Evolutionary conservation across 805 yeast species (phyloP).

Genomic region (Candida succiphila): DNA sequence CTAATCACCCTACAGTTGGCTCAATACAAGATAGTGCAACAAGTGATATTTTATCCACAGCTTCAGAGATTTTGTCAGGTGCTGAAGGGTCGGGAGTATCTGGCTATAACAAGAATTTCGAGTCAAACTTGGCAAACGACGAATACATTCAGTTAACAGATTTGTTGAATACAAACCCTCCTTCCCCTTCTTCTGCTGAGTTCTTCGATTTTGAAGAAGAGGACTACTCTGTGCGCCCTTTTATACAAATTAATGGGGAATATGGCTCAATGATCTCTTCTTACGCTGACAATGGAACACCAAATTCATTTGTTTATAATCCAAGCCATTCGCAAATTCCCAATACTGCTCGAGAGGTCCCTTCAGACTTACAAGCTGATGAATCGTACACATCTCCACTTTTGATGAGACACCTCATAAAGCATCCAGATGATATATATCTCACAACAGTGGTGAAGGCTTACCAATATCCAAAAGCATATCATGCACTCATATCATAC

Average conservation of each 20-base stretch:
- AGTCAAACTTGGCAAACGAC: slow-evolving; percentile 27
- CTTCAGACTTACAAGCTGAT: slow-evolving; percentile 28
- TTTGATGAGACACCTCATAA: slow-evolving; percentile 45
- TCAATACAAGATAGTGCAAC: no score
- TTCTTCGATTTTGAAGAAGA: slow-evolving; percentile 17
- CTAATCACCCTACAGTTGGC: no score
- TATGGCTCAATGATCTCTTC: slow-evolving; percentile 20
- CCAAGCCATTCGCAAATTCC: slow-evolving; percentile 43
- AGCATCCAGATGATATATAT: slow-evolving; percentile 39
- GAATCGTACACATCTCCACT: slow-evolving; percentile 47
- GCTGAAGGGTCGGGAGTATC: neutral
- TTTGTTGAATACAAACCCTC: slow-evolving; percentile 24
- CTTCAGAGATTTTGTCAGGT: neutral
- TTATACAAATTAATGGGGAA: slow-evolving; percentile 17
- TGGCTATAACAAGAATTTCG: slow-evolving; percentile 9
- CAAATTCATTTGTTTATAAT: slow-evolving; percentile 36
- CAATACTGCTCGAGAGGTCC: slow-evolving; percentile 34
- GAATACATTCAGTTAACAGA: slow-evolving; percentile 32
- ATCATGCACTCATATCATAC: slow-evolving; percentile 49
- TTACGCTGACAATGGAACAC: slow-evolving; percentile 21
- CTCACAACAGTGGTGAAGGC: slow-evolving; percentile 31
- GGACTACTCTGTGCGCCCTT: slow-evolving; percentile 16
- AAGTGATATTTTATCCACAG: slow-evolving; percentile 1
- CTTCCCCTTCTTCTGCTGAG: slow-evolving; percentile 21
- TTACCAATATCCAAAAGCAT: slow-evolving; percentile 54